Evolutionary conservation across 1,284 basidiomycete genomes (phyloP), one percentile per base, ranked within the genome.

Genomic region (Phaffia rhodozyma): DNA sequence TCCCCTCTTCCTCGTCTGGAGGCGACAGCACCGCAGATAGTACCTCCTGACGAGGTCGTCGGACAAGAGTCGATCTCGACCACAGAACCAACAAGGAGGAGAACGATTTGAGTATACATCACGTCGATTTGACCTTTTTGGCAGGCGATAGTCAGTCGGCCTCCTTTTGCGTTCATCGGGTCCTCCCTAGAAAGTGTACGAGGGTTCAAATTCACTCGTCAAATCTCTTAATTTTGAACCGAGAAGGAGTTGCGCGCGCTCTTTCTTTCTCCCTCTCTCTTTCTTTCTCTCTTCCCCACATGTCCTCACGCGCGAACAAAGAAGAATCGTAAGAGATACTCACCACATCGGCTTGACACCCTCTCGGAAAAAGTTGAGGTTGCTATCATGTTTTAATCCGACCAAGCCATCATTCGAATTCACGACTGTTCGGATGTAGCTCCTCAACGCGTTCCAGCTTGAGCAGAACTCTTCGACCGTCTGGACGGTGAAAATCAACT

Each of bases 271-370:
- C n/a, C n/a, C n/a, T n/a, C n/a, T n/a, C n/a, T 34, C 5, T 34
- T 34, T 34, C 32, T 34, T 34, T 43, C 38, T 43, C 13, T 43
- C 13, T 11, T 43, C 13, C 32, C 9, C 32, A 34, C 4, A 34
- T 9, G 32, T 34, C 9, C 32, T 34, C 32, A 34, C 16, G 38
- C 13, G 38, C 38, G 13, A 7, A 43, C 2, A 43, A 59, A 50
- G 16, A 4, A 29, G 13, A 11, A 47, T 16, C 5, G 7, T 13
- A 25, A 57, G 27, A 30, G 20, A 6, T n/a, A 61, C 60, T 59
- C 71, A 72, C 73, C 73, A 74, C 71, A 73, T 72, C 0, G 73
- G 73, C 58, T 66, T 67, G 47, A 73, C 68, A 5, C 67, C 68
- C 11, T 66, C 50, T 21, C 64, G 50, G 67, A 74, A 74, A 56